phyloP scores from a whole-genome alignment of 768 basidiomycete species.

The Boletus sp. region DNA sequence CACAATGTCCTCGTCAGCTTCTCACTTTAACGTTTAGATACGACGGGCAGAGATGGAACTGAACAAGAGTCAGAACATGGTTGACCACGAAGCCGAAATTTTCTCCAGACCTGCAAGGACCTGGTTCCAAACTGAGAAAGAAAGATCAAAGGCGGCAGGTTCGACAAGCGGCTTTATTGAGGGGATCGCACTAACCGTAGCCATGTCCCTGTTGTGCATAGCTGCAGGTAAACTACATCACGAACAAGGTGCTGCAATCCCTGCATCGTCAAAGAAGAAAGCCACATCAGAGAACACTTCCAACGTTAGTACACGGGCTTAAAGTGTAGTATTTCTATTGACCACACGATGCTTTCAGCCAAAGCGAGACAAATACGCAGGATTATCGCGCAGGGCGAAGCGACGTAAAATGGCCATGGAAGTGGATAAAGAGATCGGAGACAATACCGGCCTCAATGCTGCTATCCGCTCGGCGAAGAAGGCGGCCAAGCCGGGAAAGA shows the following conservation, averaged over 20 bases:
- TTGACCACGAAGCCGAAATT: slow-evolving; percentile 91
- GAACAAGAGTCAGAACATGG: slow-evolving; percentile 91
- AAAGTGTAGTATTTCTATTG: background rate
- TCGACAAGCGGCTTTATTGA: background rate
- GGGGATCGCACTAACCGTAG: slow-evolving; percentile 4
- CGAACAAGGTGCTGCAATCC: slow-evolving; percentile 47
- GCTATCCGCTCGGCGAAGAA: slow-evolving; percentile 90
- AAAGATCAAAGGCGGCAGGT: slow-evolving; percentile 83
- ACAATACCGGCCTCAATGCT: slow-evolving; percentile 54
- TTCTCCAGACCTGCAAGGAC: slow-evolving; percentile 90
- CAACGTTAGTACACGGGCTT: slow-evolving; percentile 36
- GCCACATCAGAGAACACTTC: slow-evolving; percentile 27
- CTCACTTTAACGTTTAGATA: slow-evolving; percentile 45
- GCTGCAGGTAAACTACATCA: slow-evolving; percentile 76
- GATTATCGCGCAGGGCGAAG: slow-evolving; percentile 84
- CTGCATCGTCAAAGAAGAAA: slow-evolving; percentile 40
- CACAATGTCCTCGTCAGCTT: background rate
- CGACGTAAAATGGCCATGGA: slow-evolving; percentile 84
- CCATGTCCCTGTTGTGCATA: slow-evolving; percentile 27
- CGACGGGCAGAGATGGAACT: slow-evolving; percentile 95
- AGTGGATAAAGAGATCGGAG: slow-evolving; percentile 64
- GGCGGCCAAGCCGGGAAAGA: slow-evolving; percentile 67
- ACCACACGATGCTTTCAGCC: slow-evolving; percentile 41
- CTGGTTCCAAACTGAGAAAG: slow-evolving; percentile 94
- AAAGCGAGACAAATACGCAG: slow-evolving; percentile 74